Evolutionary conservation across 176 grass and related monocot species (phyloP).

Genomic region (Musa acuminata): DNA sequence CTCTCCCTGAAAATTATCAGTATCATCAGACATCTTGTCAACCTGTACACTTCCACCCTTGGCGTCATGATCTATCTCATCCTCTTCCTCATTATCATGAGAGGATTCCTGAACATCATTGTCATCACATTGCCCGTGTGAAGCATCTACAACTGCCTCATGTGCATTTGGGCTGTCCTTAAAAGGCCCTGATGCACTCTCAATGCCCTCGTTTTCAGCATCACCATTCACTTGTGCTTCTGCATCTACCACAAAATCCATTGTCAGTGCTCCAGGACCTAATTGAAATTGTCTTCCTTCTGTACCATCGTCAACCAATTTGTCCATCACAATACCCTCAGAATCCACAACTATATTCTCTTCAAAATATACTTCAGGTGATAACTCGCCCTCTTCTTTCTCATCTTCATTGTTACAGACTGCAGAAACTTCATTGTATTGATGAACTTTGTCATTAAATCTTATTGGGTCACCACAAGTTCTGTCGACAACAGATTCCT

Average conservation of each 20-base stretch:
- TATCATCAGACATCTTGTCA: slow-evolving; percentile 43
- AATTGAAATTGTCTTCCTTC: slow-evolving; percentile 37
- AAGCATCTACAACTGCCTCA: slow-evolving; percentile 69
- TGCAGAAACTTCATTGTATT: slow-evolving; percentile 32
- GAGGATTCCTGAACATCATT: slow-evolving; percentile 37
- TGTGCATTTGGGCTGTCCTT: slow-evolving; percentile 75
- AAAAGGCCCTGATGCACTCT: slow-evolving; percentile 63
- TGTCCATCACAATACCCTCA: slow-evolving; percentile 25
- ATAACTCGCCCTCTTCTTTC: slow-evolving; percentile 95
- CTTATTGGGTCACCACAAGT: slow-evolving; percentile 27
- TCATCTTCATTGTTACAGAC: slow-evolving; percentile 54
- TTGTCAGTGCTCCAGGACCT: slow-evolving; percentile 26
- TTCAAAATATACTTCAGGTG: slow-evolving; percentile 77
- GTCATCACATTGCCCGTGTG: slow-evolving; percentile 60
- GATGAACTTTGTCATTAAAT: slow-evolving; percentile 33
- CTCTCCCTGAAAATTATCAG: slow-evolving; percentile 38
- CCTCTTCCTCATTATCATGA: slow-evolving; percentile 58
- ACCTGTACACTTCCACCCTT: slow-evolving; percentile 29
- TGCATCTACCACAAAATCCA: slow-evolving; percentile 28
- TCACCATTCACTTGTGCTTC: slow-evolving; percentile 71
- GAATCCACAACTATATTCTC: slow-evolving; percentile 68
- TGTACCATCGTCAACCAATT: slow-evolving; percentile 30
- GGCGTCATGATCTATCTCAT: slow-evolving; percentile 50
- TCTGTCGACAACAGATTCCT: slow-evolving; percentile 16
- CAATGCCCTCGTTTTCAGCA: slow-evolving; percentile 44